Evolutionary conservation across 2,329 filamentous ascomycete genomes (phyloP), one percentile per base, ranked within the genome.

Genomic region (Sporothrix sp.): DNA sequence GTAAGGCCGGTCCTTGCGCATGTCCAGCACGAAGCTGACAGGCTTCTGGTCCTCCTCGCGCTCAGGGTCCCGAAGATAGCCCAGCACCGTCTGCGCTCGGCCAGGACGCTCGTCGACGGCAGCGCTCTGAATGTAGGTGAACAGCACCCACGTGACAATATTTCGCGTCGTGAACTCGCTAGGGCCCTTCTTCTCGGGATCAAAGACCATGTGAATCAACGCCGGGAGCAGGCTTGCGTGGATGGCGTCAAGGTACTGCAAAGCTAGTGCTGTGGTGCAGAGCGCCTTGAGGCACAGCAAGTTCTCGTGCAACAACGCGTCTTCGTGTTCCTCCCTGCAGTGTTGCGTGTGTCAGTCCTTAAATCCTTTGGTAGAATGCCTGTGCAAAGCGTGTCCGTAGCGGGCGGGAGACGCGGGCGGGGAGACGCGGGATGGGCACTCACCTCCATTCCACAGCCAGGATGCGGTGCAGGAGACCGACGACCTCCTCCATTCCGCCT

Each of bases 271-370:
- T 2, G 91, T 96, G 1, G 93, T 98, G 63, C 88, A 95, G 3
- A 97, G 76, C 0, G 87, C 93, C 68, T 98, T 98, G 57, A 98
- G 75, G 62, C 93, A 97, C 38, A 96, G 78, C 45, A 98, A 74
- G 27, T 88, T 84, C 67, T 98, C 93, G 62, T 97, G 91, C 7
- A 98, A 76, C 33, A 98, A 75, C 9, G 84, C 84, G 63, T 97
- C 93, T 68, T 97, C 93, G 61, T 97, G 91, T 60, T 97, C 93
- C 73, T 96, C 93, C 62, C 87, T 89, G n/a, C n/a, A n/a, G n/a
- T n/a, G n/a, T n/a, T n/a, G n/a, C n/a, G n/a, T n/a, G n/a, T n/a
- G n/a, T n/a, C n/a, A n/a, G n/a, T n/a, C n/a, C n/a, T n/a, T n/a
- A n/a, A n/a, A n/a, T n/a, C n/a, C n/a, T n/a, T n/a, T n/a, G n/a